Evolutionary conservation across 2,329 filamentous ascomycete genomes (phyloP).

Genomic region (Penicillium crustosum): DNA sequence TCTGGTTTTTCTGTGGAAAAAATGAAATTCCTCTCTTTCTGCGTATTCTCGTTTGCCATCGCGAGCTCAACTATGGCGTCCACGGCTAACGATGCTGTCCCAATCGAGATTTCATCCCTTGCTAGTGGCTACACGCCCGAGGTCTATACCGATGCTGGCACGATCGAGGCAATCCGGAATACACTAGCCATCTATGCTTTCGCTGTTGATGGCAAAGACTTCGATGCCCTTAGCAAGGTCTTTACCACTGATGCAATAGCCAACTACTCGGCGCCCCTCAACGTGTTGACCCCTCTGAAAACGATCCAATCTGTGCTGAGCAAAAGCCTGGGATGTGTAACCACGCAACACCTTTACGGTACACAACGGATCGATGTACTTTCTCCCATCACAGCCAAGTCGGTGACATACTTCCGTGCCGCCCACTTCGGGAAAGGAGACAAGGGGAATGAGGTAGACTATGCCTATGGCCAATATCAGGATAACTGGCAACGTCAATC

Average conservation of each 20-base stretch:
- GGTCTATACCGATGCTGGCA: neutral
- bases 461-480: slow-evolving; percentile 1
- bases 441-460: neutral
- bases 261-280: neutral
- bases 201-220: neutral
- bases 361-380: neutral
- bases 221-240: neutral
- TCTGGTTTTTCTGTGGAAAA: neutral
- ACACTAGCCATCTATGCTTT: neutral
- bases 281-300: neutral
- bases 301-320: neutral
- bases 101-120: neutral
- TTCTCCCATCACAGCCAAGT: neutral
- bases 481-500: neutral
- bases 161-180: neutral
- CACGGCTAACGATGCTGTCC: neutral
- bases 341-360: neutral
- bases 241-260: neutral
- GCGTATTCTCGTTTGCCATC: neutral
- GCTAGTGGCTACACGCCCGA: neutral
- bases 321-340: neutral
- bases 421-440: neutral
- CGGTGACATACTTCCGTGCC: neutral
- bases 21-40: neutral
- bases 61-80: neutral